Evolutionary conservation across 805 yeast genomes (phyloP), one percentile per base, ranked within the genome.

Genomic region (Yarrowia bubula): DNA sequence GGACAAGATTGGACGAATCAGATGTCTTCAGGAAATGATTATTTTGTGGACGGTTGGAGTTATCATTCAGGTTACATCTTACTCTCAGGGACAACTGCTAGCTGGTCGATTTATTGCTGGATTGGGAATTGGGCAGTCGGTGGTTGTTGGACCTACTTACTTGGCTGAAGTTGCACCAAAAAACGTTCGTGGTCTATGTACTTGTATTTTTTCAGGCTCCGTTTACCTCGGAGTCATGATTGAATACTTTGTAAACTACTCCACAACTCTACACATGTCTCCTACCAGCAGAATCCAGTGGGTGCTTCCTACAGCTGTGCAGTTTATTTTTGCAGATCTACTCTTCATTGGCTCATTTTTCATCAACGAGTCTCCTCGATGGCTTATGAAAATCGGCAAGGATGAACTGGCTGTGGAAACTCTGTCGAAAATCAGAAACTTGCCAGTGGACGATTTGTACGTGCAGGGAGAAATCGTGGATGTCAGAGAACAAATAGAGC

Each of bases 61-160:
- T 9, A 72, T 79, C 35, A 79, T 84, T 55, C 85, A 84, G 70
- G 73, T 83, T 43, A 79, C 86, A 4, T 72, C 84, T 1, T 73
- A 69, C 63, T 53, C 66, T 2, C 75, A 83, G 18, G 86, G 84
- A 13, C 87, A 83, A 69, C 72, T 84, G 38, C 81, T 81, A 66
- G 85, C 82, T 41, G 87, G 87, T 14, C 75, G 87, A 67, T 75
- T 84, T 32, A 70, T 84, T 55, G 86, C 83, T 69, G 87, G 87
- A 28, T 70, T 82, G 14, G 83, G 83, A 31, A 75, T 84, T 58
- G 87, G 88, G n/a, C 83, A 83, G 68, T 81, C 87, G 5, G 80
- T 82, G 14, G 83, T 84, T 14, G 77, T 81, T 67, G 86, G 86
- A 8, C 87, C 87, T 11, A 76, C 83, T 53, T 83, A 83, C 69